These are phyloP conservation scores for Halophytophthora batemanensis DNA, from an alignment of 352 stramenopile species.

Conservation along the genomic window DNA sequence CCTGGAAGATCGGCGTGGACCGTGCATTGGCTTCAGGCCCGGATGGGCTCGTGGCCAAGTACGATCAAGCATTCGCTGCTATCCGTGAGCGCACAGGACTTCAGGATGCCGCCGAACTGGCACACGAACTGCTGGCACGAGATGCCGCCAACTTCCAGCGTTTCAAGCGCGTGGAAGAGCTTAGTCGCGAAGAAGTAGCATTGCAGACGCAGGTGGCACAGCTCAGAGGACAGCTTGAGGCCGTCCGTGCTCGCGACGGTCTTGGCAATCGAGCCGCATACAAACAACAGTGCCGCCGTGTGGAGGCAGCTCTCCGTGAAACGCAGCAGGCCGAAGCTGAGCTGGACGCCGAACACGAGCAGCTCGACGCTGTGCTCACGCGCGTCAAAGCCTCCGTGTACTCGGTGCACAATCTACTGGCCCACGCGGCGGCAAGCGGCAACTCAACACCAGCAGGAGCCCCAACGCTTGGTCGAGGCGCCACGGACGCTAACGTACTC, in stretches of 20 bases:
- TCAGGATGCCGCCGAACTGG: constrained; percentile 45
- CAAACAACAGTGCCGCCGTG: constrained; percentile 47
- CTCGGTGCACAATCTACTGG: constrained; percentile 69
- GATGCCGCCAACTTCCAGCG: constrained; percentile 81
- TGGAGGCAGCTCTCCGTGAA: constrained; percentile 35
- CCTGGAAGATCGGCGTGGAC: constrained; percentile 77
- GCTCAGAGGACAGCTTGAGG: constrained; percentile 46
- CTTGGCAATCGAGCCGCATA: constrained; percentile 55
- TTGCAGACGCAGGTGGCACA: constrained; percentile 48
- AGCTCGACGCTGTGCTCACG: constrained; percentile 45
- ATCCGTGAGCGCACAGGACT: constrained; percentile 60
- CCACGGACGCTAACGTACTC: constrained; percentile 58
- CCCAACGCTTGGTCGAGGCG: constrained; percentile 18
- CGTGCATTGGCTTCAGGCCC: constrained; percentile 43
- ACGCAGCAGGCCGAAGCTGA: constrained; percentile 39
- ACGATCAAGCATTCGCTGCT: constrained; percentile 57
- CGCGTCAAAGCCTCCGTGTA: constrained; percentile 70
- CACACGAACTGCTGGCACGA: constrained; percentile 45
- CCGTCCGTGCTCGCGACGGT: constrained; percentile 66
- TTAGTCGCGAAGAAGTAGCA: constrained; percentile 54
- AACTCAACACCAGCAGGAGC: constrained; percentile 18
- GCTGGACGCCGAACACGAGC: constrained; percentile 55
- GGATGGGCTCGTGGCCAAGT: constrained; percentile 50
- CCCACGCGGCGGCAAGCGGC: constrained; percentile 42
- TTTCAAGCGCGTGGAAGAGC: constrained; percentile 70